Evolutionary conservation across 345 rosid species (phyloP).

Genomic region (Heritiera littoralis): DNA sequence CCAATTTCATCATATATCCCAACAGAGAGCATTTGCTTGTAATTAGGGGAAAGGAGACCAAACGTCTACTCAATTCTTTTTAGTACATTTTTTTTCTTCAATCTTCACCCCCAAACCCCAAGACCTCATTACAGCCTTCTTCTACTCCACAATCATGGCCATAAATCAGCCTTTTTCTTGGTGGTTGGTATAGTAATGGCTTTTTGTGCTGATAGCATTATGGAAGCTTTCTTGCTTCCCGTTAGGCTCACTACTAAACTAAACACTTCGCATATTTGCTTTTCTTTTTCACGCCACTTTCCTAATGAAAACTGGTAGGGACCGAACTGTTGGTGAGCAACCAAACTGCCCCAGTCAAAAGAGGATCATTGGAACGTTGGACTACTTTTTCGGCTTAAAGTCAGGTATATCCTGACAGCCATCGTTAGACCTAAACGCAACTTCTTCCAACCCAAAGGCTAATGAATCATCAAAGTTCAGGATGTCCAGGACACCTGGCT

Average conservation of each 20-base stretch:
- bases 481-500: not conserved
- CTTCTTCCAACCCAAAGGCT: not conserved
- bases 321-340: not conserved
- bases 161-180: conserved; percentile 1
- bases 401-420: not conserved
- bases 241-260: conserved; percentile 3
- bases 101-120: not conserved
- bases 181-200: not conserved
- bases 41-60: conserved; percentile 24
- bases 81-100: not conserved
- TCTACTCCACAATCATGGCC: conserved; percentile 33
- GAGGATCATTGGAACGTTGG: not conserved
- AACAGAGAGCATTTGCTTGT: not conserved
- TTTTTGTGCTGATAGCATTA: not conserved
- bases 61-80: conserved; percentile 10
- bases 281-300: not conserved
- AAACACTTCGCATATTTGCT: not conserved
- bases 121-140: not conserved
- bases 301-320: not conserved
- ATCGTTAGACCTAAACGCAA: not conserved
- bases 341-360: not conserved
- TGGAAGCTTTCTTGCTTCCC: not conserved
- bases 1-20: not conserved
- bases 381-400: not conserved
- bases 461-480: not conserved